Evolutionary conservation across 148 eudicot species (phyloP), one percentile per base, ranked within the genome.

Genomic region (Diospyros lotus): DNA sequence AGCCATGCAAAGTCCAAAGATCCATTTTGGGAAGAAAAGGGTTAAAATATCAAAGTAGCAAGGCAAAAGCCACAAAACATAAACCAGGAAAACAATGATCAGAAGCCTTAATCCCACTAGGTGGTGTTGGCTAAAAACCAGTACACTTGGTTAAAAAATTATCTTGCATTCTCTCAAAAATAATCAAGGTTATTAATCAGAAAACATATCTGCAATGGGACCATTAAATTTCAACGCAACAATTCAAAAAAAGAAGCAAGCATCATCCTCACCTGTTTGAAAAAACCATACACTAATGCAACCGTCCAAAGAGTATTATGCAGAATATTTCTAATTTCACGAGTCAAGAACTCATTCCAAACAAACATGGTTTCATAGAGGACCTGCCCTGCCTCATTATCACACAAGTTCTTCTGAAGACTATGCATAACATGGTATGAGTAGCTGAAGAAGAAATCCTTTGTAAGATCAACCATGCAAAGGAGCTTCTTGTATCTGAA

Each of bases 391-490:
- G 80, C 50, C 56, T 87, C 81, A 58, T 73, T 79, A 51, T 85
- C 82, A 67, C 87, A 82, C 77, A 85, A 76, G 64, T 92, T 92
- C 83, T 83, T 94, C 77, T 94, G 98, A 58, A 94, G 81, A 70
- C 94, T 90, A 43, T 86, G 89, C 98, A 94, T 94, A 55, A 94
- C 96, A 84, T 86, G 84, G 84, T 94, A 94, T 17, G 98, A 92
- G 78, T 94, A 92, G 78, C 98, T 94, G 66, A 86, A 94, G 81
- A 87, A 94, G 87, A 94, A 94, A 78, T 94, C 96, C 89, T 90
- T 94, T 10, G 98, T 94, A 81, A 94, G 96, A 89, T 94, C 98
- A 75, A 94, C 96, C 87, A 80, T 87, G 90, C 90, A 80, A 54
- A 94, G 80, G 79, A 94, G 97, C 91, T 84, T 94, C 89, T 86